These are phyloP conservation scores for Leptographium galeiforme DNA, from an alignment of 2,329 filamentous ascomycete species.

Conservation along the genomic window DNA sequence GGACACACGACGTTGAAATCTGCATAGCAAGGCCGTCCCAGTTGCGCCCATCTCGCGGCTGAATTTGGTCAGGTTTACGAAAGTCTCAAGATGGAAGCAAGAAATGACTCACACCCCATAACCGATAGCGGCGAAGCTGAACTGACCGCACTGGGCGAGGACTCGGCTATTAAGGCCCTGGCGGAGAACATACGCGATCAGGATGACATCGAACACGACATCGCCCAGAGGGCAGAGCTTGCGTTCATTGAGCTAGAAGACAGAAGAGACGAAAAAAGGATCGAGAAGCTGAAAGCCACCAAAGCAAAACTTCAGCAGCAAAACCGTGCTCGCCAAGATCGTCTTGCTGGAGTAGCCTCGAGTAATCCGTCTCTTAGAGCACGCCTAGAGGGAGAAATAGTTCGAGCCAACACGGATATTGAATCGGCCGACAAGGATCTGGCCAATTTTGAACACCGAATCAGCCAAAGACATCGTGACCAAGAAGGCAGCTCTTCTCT, in stretches of 20 bases:
- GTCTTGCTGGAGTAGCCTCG: conserved; percentile 26
- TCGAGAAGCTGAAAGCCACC: conserved; percentile 40
- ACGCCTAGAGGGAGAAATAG: conserved; percentile 51
- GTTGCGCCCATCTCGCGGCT: neutral
- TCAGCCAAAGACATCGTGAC: conserved; percentile 51
- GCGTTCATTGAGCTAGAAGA: conserved; percentile 49
- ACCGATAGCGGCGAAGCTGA: neutral
- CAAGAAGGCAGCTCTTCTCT: neutral
- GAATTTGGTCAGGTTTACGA: neutral
- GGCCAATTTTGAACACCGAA: conserved; percentile 65
- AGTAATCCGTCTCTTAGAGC: conserved; percentile 36
- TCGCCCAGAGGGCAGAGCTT: conserved; percentile 48
- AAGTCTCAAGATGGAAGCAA: neutral
- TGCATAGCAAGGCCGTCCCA: neutral
- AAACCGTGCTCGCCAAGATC: conserved; percentile 40
- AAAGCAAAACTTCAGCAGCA: conserved; percentile 51
- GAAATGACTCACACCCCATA: neutral
- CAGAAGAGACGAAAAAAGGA: conserved; percentile 47
- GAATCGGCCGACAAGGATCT: conserved; percentile 57
- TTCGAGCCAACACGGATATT: conserved; percentile 40
- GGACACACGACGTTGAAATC: neutral
- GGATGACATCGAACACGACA: conserved; percentile 80
- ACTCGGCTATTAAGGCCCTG: conserved; percentile 45
- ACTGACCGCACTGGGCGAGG: conserved; percentile 33
- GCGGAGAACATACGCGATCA: conserved; percentile 67